These are phyloP conservation scores for Phytophthora pinifolia DNA, from an alignment of 352 stramenopile species.

Conservation along the genomic window DNA sequence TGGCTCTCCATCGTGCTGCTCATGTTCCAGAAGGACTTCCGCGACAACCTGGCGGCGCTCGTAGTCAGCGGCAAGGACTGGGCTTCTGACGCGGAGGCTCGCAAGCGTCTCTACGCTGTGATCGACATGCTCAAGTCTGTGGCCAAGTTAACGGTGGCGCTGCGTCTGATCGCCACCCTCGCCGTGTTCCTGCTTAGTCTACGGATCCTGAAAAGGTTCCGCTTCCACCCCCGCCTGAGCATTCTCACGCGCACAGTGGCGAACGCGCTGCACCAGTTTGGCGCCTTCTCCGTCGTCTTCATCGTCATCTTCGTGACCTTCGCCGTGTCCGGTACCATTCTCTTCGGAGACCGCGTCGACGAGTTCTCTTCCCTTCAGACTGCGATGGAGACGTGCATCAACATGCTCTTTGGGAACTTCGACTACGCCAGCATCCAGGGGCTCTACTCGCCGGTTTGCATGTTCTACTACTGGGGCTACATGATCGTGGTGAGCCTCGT, in stretches of 20 bases:
- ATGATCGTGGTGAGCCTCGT: conserved; percentile 55
- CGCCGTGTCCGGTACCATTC: conserved; percentile 40
- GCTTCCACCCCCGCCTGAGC: conserved; percentile 25
- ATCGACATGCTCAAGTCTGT: conserved; percentile 19
- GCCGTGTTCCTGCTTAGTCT: conserved; percentile 23
- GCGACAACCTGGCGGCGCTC: conserved; percentile 22
- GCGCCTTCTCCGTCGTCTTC: conserved; percentile 59
- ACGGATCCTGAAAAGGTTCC: conserved; percentile 28
- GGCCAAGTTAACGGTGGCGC: conserved; percentile 16
- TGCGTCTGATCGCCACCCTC: conserved; percentile 22
- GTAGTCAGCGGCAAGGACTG: conserved; percentile 21
- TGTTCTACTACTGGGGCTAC: conserved; percentile 70
- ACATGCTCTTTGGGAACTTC: conserved; percentile 71
- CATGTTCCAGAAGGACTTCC: conserved; percentile 36
- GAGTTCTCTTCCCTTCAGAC: conserved; percentile 44
- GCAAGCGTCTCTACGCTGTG: conserved; percentile 20
- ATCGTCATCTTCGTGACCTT: conserved; percentile 61
- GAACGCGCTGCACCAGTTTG: conserved; percentile 49
- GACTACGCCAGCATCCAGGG: conserved; percentile 51
- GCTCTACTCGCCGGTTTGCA: conserved; percentile 39
- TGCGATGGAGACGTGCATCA: conserved; percentile 57
- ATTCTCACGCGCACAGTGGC: conserved; percentile 27
- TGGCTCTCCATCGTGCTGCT: conserved; percentile 42
- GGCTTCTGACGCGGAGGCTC: conserved; percentile 16
- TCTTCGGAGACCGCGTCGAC: conserved; percentile 60